Conservation (phyloP, 805 yeast genomes). For the Saccharomyces paradoxus region DNA sequence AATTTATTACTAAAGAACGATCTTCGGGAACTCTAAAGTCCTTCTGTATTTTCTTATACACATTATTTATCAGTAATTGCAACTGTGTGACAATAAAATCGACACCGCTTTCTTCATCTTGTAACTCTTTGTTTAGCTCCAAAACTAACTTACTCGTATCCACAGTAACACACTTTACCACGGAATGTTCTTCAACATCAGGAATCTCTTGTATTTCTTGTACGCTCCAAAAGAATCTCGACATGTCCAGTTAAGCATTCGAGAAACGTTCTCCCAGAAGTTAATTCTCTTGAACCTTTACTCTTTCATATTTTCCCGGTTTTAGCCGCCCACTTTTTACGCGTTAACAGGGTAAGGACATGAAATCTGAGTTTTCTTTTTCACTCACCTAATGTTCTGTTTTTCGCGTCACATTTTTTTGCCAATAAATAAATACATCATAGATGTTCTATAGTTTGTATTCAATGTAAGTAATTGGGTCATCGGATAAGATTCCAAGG, state of each 20-base stretch:
- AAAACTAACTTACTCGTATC: background rate
- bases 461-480: background rate
- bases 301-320: background rate
- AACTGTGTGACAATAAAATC: background rate
- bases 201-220: background rate
- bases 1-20: slow-evolving; percentile 1
- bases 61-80: background rate
- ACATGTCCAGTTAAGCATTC: background rate
- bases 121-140: background rate
- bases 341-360: background rate
- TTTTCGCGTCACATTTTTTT: background rate
- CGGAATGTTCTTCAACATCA: background rate
- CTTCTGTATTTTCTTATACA: background rate
- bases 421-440: background rate
- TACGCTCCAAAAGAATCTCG: background rate
- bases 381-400: background rate
- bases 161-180: background rate
- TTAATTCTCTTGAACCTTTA: background rate
- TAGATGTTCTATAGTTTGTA: background rate
- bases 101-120: background rate
- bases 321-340: background rate
- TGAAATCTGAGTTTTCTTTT: background rate
- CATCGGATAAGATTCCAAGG: background rate
- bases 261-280: background rate
- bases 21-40: background rate